These are phyloP conservation scores for Ceratobasidium sp. DNA, from an alignment of 1,284 basidiomycete species.

Conservation along the genomic window DNA sequence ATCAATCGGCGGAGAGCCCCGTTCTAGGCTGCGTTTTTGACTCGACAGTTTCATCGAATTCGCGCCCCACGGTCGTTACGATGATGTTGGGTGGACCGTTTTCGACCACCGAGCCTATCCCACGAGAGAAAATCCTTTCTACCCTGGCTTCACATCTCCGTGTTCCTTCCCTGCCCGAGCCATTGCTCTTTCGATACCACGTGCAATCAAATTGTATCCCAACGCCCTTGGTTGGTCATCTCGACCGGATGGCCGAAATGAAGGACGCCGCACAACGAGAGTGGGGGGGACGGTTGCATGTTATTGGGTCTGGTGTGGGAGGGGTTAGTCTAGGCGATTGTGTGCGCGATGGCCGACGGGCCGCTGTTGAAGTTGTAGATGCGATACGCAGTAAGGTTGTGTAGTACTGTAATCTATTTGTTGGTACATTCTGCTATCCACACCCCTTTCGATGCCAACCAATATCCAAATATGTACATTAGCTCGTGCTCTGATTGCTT, in stretches of 20 bases:
- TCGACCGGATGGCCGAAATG: constrained; percentile 71
- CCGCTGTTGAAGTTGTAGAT: constrained; percentile 44
- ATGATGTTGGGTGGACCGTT: constrained; percentile 90
- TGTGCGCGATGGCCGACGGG: constrained; percentile 69
- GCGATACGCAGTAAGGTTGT: no score
- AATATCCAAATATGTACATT: no score
- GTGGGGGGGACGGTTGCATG: constrained; percentile 69
- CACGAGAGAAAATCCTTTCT: constrained; percentile 55
- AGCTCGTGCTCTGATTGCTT: no score
- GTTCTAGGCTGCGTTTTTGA: constrained; percentile 88
- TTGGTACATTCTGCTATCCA: no score
- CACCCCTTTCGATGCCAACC: background rate
- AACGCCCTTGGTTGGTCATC: constrained; percentile 77
- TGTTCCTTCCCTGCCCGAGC: constrained; percentile 59
- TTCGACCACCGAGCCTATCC: constrained; percentile 54
- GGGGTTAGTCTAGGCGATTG: constrained; percentile 94
- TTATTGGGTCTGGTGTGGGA: constrained; percentile 86
- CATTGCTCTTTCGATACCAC: constrained; percentile 63
- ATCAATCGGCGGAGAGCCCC: constrained; percentile 50
- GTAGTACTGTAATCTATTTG: no score
- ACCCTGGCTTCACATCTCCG: constrained; percentile 47
- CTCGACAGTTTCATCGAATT: constrained; percentile 72
- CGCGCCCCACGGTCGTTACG: constrained; percentile 74
- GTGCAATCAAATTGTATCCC: constrained; percentile 83
- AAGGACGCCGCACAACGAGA: constrained; percentile 55